phyloP scores from a whole-genome alignment of 2,329 filamentous ascomycete species.

The Cladorrhinum sp. region DNA sequence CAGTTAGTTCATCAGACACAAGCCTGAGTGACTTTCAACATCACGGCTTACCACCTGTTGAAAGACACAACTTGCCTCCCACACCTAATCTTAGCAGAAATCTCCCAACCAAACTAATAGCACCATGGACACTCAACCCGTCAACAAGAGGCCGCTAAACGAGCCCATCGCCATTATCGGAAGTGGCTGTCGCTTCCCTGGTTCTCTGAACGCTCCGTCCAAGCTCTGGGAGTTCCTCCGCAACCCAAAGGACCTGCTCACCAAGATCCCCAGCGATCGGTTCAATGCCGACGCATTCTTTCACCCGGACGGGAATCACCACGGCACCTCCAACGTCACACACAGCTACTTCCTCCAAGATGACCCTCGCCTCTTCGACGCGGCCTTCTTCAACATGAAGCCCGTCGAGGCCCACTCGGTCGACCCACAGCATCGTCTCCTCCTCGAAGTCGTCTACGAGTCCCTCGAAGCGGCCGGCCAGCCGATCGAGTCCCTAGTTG shows the following conservation, averaged over 20 bases:
- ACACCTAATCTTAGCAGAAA: not conserved
- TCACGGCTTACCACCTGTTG: not conserved
- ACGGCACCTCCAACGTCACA: constrained; percentile 16
- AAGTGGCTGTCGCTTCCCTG: constrained; percentile 31
- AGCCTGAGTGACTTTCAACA: not conserved
- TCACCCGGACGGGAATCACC: constrained; percentile 12
- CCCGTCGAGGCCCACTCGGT: constrained; percentile 18
- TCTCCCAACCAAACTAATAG: not conserved
- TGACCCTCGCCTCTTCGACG: constrained; percentile 16
- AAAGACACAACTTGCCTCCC: not conserved
- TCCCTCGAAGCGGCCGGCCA: constrained; percentile 28
- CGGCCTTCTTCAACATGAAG: constrained; percentile 20
- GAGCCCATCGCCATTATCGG: constrained; percentile 32
- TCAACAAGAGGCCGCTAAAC: not conserved
- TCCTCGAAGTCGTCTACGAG: constrained; percentile 23
- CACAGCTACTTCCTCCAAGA: constrained; percentile 18
- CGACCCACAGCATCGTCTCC: constrained; percentile 21
- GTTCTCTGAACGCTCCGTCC: constrained; percentile 26
- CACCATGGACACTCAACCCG: not conserved
- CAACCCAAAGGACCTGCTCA: constrained; percentile 4
- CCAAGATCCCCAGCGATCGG: constrained; percentile 9
- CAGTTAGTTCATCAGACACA: not conserved
- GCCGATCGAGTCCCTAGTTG: constrained; percentile 26
- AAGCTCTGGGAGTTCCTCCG: constrained; percentile 31
- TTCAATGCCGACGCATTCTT: constrained; percentile 18